phyloP scores from a whole-genome alignment of 805 yeast genomes.

The Yamadazyma laniorum region DNA sequence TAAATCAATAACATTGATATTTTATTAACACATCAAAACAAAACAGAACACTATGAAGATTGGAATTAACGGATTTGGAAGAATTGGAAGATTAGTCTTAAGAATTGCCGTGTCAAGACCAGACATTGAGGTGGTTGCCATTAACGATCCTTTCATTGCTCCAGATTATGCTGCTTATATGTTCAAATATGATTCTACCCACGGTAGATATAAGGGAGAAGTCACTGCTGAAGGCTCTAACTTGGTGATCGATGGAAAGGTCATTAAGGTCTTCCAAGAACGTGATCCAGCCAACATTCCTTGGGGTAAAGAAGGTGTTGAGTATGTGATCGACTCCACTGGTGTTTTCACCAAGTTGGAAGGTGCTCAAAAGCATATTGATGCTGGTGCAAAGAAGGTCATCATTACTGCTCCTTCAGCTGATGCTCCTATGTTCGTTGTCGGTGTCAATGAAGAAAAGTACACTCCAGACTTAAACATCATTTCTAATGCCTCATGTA shows the following conservation, averaged over 20 bases:
- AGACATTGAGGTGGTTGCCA: constrained; percentile 32
- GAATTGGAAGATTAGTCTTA: constrained; percentile 36
- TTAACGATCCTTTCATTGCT: constrained; percentile 35
- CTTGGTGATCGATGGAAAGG: constrained; percentile 28
- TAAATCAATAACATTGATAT: background rate
- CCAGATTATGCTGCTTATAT: constrained; percentile 36
- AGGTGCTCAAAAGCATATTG: constrained; percentile 36
- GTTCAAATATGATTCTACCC: constrained; percentile 39
- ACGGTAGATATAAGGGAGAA: constrained; percentile 31
- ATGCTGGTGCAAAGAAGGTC: constrained; percentile 37
- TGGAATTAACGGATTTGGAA: constrained; percentile 38
- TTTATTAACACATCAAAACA: background rate
- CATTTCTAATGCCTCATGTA: constrained; percentile 36
- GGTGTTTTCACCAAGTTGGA: constrained; percentile 35
- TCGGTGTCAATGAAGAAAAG: constrained; percentile 33
- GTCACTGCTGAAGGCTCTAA: constrained; percentile 22
- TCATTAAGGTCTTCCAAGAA: constrained; percentile 31
- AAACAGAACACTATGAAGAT: constrained; percentile 15
- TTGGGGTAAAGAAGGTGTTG: constrained; percentile 35
- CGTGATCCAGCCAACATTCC: constrained; percentile 34
- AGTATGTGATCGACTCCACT: constrained; percentile 33
- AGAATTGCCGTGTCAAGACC: constrained; percentile 32
- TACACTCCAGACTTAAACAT: constrained; percentile 33
- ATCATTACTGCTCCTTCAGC: constrained; percentile 35
- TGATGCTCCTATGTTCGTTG: constrained; percentile 37